phyloP scores from a whole-genome alignment of 441 rosid species.

The Breynia disticha region DNA sequence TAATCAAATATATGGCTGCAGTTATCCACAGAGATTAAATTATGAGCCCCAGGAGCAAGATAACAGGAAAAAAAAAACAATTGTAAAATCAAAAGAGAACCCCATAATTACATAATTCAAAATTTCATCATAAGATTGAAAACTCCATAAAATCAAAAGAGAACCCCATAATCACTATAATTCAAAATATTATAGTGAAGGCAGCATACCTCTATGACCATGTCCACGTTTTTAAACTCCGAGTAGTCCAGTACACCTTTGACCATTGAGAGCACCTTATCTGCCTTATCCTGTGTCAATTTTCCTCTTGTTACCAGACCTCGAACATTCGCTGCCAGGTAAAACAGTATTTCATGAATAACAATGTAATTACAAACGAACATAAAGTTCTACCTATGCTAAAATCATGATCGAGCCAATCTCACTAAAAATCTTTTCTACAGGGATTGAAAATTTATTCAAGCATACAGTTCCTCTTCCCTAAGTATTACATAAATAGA shows the following conservation, averaged over 20 bases:
- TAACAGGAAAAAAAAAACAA: slow-evolving; percentile 1
- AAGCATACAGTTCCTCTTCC: too few species aligned
- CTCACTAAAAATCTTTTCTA: too few species aligned
- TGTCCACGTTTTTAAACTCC: slow-evolving; percentile 79
- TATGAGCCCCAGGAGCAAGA: slow-evolving; percentile 2
- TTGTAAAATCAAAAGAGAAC: too few species aligned
- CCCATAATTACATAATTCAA: too few species aligned
- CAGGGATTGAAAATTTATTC: too few species aligned
- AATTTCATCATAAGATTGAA: too few species aligned
- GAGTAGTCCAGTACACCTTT: slow-evolving; percentile 78
- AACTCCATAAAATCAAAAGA: too few species aligned
- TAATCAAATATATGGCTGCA: background rate
- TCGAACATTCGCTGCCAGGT: slow-evolving; percentile 57
- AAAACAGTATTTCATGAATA: slow-evolving; percentile 4
- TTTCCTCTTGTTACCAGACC: slow-evolving; percentile 68
- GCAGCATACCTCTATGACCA: slow-evolving; percentile 84
- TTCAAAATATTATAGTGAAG: slow-evolving; percentile 3
- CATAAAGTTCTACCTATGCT: too few species aligned
- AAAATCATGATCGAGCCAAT: too few species aligned
- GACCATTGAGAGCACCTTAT: slow-evolving; percentile 63
- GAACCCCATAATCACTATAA: background rate
- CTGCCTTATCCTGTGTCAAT: slow-evolving; percentile 59
- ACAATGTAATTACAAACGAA: too few species aligned
- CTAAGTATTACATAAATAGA: too few species aligned
- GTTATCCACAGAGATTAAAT: background rate